Evolutionary conservation across 2,329 filamentous ascomycete genomes (phyloP).

Genomic region (Lasiodiplodia sp.): DNA sequence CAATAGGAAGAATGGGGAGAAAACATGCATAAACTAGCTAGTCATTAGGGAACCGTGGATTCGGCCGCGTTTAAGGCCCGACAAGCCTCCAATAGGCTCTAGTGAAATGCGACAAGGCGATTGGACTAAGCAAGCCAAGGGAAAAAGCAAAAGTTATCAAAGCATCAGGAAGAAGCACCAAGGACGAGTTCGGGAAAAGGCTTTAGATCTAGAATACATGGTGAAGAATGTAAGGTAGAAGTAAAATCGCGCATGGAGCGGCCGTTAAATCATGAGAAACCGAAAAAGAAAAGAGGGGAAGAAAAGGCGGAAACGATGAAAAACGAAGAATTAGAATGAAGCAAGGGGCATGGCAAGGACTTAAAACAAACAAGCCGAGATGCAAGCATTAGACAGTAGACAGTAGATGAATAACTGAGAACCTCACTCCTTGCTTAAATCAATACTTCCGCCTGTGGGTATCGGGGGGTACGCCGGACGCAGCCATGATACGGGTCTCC

Average conservation of each 20-base stretch:
- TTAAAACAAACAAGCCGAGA: neutral
- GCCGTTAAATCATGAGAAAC: neutral
- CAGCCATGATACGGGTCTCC: neutral
- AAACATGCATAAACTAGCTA: neutral
- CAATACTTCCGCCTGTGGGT: neutral
- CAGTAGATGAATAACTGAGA: neutral
- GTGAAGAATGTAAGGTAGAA: neutral
- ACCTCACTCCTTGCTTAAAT: neutral
- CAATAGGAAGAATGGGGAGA: neutral
- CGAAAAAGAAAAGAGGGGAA: neutral
- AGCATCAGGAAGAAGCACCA: neutral
- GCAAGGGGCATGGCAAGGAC: conserved; percentile 2
- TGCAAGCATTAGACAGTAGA: neutral
- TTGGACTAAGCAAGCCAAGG: neutral
- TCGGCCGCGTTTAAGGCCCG: neutral
- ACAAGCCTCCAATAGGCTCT: neutral
- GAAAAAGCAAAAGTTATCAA: neutral
- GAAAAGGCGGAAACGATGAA: neutral
- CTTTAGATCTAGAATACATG: neutral
- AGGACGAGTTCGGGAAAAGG: neutral
- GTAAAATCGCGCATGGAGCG: neutral
- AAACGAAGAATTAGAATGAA: neutral
- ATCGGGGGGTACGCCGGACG: neutral
- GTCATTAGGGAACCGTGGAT: neutral
- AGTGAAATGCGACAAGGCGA: neutral